Conservation (phyloP, 2,329 filamentous ascomycete genomes). For the Neofusicoccum laricinum region DNA sequence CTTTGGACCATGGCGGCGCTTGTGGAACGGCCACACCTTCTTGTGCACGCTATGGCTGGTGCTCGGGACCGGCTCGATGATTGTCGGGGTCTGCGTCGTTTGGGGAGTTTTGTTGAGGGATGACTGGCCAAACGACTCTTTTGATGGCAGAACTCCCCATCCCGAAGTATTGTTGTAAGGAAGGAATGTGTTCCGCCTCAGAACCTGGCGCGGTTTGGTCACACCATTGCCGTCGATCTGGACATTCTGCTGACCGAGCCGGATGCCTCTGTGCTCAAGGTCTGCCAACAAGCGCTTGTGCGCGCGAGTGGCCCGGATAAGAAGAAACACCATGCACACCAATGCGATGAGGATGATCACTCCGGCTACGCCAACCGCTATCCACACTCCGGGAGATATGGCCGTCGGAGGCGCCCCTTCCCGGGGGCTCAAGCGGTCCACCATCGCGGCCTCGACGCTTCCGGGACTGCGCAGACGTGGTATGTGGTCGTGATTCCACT, state of each 20-base stretch:
- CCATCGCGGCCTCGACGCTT: neutral
- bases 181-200: slow-evolving; percentile 31
- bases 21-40: slow-evolving; percentile 11
- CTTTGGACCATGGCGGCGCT: slow-evolving; percentile 5
- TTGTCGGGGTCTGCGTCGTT: neutral
- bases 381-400: slow-evolving; percentile 11
- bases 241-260: slow-evolving; percentile 23
- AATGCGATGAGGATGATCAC: slow-evolving; percentile 28
- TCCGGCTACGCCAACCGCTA: slow-evolving; percentile 17
- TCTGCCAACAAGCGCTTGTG: slow-evolving; percentile 32
- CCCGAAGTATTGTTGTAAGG: slow-evolving; percentile 36
- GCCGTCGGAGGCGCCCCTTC: neutral
- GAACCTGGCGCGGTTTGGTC: slow-evolving; percentile 29
- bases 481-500: neutral
- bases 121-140: slow-evolving; percentile 17
- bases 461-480: neutral
- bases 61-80: neutral
- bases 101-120: neutral
- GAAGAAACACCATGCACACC: slow-evolving; percentile 25
- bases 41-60: neutral
- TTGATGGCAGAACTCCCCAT: slow-evolving; percentile 41
- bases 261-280: slow-evolving; percentile 32
- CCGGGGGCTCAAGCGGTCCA: neutral
- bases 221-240: slow-evolving; percentile 19
- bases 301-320: slow-evolving; percentile 26